phyloP scores from a whole-genome alignment of 441 rosid species.

The Oxalis stricta region DNA sequence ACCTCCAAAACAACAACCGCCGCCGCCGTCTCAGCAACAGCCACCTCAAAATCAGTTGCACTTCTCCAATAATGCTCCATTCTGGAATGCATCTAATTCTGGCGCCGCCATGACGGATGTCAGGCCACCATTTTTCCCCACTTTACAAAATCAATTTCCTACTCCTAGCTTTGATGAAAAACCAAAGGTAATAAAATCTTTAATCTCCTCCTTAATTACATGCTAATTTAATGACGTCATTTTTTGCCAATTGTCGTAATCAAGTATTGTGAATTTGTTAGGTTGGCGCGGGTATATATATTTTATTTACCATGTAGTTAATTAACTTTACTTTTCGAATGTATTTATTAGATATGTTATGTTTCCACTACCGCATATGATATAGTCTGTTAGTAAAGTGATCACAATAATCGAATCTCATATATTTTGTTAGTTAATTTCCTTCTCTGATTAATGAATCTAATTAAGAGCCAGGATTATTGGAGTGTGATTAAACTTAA shows the following conservation, averaged over 20 bases:
- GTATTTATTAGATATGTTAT: too few species aligned
- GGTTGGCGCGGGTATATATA: too few species aligned
- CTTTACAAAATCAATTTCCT: slow-evolving; percentile 40
- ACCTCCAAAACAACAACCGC: slow-evolving; percentile 63
- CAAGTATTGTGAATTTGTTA: too few species aligned
- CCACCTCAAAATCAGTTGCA: slow-evolving; percentile 51
- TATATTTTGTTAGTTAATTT: too few species aligned
- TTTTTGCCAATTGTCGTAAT: too few species aligned
- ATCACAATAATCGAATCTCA: too few species aligned
- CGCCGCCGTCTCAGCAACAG: slow-evolving; percentile 3
- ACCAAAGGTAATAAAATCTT: slow-evolving; percentile 36
- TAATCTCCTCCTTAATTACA: not conserved
- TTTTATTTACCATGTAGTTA: too few species aligned
- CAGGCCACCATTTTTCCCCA: slow-evolving; percentile 45
- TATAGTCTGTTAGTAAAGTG: too few species aligned
- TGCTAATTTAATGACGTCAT: too few species aligned
- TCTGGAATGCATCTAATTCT: slow-evolving; percentile 89
- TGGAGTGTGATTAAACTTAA: not conserved
- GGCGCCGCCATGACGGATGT: slow-evolving; percentile 34
- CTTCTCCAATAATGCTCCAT: slow-evolving; percentile 82
- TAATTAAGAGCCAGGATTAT: slow-evolving; percentile 7
- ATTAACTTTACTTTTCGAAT: too few species aligned
- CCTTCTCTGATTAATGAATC: not conserved
- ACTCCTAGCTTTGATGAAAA: slow-evolving; percentile 49
- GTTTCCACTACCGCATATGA: too few species aligned